phyloP scores from a whole-genome alignment of 2,329 filamentous ascomycete species.

The Thelonectria discophora region DNA sequence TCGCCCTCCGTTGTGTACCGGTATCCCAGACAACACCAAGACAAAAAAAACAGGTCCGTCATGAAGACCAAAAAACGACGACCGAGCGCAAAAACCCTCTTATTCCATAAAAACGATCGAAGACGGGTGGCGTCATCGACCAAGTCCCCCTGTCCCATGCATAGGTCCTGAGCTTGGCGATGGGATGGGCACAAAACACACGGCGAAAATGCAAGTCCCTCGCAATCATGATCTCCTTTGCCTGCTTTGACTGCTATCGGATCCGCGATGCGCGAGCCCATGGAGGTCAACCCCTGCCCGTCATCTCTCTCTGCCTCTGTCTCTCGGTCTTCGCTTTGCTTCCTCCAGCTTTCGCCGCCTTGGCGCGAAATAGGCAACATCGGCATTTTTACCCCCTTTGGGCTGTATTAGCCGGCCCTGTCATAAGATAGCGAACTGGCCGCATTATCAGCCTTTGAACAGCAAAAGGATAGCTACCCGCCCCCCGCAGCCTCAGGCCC shows the following conservation, averaged over 20 bases:
- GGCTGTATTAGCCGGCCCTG: slow-evolving; percentile 2
- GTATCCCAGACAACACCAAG: slow-evolving; percentile 9
- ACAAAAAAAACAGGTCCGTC: slow-evolving; percentile 8
- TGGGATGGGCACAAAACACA: no score
- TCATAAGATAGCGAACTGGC: slow-evolving; percentile 6
- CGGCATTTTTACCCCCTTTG: not conserved
- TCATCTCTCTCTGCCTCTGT: slow-evolving; percentile 4
- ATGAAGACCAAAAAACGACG: not conserved
- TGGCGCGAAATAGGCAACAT: not conserved
- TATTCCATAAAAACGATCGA: not conserved
- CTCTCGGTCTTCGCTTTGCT: no score
- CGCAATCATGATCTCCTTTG: slow-evolving; percentile 3
- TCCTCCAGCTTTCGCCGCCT: no score
- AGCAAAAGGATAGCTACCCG: not conserved
- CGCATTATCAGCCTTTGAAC: not conserved
- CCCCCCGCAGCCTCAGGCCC: slow-evolving; percentile 7
- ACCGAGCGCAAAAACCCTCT: no score
- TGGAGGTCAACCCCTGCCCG: not conserved
- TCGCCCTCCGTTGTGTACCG: not conserved
- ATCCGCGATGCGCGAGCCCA: slow-evolving; percentile 11
- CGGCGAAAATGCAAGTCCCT: no score
- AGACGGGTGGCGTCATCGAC: slow-evolving; percentile 14
- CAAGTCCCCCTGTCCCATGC: not conserved
- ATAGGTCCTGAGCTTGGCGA: not conserved
- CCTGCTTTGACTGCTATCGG: slow-evolving; percentile 5